Conservation (phyloP, 345 rosid species). For the Euphorbia peplus region DNA sequence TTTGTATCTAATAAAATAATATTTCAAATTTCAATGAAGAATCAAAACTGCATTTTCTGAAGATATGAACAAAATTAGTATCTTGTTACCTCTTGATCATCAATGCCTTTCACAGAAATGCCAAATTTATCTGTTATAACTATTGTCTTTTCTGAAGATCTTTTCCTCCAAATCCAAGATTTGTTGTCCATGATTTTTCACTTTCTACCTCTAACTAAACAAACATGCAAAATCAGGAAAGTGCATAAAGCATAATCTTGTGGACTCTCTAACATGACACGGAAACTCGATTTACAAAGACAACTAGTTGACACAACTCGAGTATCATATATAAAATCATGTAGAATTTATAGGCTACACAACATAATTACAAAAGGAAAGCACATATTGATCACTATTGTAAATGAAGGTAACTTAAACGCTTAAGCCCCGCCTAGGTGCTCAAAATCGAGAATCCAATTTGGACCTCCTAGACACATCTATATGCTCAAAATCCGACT, state of each 20-base stretch:
- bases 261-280: background rate
- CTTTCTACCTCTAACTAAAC: conserved; percentile 9
- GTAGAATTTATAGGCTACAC: too few species aligned
- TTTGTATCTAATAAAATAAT: conserved; percentile 30
- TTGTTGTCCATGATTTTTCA: conserved; percentile 46
- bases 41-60: background rate
- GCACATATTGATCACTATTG: too few species aligned
- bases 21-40: background rate
- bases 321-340: too few species aligned
- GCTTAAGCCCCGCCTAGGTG: too few species aligned
- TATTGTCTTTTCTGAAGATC: conserved; percentile 53
- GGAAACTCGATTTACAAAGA: too few species aligned
- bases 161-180: conserved; percentile 65
- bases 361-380: too few species aligned
- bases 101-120: conserved; percentile 23
- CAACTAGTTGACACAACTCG: too few species aligned
- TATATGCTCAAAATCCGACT: too few species aligned
- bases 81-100: conserved; percentile 44
- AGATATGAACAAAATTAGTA: conserved; percentile 3
- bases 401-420: too few species aligned
- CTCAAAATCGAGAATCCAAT: too few species aligned
- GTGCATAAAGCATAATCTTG: background rate
- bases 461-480: too few species aligned
- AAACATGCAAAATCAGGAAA: background rate
- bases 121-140: conserved; percentile 35